Evolutionary conservation across 164 flowering plant genomes (phyloP), one percentile per base, ranked within the genome.

Genomic region (Pachysandra terminalis): DNA sequence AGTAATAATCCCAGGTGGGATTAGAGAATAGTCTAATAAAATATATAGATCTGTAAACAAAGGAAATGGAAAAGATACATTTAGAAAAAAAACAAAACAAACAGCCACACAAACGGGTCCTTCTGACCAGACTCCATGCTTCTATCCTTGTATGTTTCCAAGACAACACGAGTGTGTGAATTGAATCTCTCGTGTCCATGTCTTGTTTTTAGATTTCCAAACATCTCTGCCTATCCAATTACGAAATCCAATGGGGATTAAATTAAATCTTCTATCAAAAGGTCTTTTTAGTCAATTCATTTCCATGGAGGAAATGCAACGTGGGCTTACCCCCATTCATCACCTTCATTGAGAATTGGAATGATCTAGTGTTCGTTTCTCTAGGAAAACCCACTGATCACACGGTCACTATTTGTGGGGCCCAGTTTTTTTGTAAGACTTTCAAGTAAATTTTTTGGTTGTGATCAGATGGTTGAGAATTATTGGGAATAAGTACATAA

Each of bases 151-250:
- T 23, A 64, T 58, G 75, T 68, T 70, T 65, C 77, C 81, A 67
- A 78, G 84, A 78, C 62, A 72, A 60, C 81, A 78, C 74, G 81
- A 73, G 68, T 65, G 71, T 32, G 61, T 45, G 73, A 0, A 1
- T n/a, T 45, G 70, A 52, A 58, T 19, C 27, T 14, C 61, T 68
- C 15, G 21, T 69, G 74, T 69, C 66, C 24, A 58, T 63, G 74
- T 73, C 66, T 57, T 79, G 78, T 71, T 68, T 16, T 68, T 26
- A 67, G 48, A 71, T 68, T 66, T 51, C 65, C 69, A 62, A 67
- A 74, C 82, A 74, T 64, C 57, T 68, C 63, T 74, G 63, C 68
- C 80, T 63, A 71, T 63, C 19, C 25, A 48, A 19, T 61, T 69
- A 27, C 71, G 23, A 40, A 71, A 67, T 19, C 67, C 77, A 35